phyloP scores from a whole-genome alignment of 2,329 filamentous ascomycete genomes.

The Beauveria sp. region DNA sequence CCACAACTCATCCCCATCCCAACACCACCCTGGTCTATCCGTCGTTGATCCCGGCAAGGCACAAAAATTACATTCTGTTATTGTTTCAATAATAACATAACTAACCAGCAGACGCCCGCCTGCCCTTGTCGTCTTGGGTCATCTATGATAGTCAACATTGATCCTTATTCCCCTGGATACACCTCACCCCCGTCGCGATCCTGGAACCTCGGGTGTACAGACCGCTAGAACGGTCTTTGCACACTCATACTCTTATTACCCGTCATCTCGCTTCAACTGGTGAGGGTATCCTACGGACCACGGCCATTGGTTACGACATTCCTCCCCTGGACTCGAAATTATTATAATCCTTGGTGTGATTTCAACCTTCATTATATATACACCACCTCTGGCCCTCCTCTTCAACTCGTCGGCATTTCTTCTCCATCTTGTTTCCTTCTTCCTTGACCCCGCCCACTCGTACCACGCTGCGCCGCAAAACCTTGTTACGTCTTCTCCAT shows the following conservation, averaged over 20 bases:
- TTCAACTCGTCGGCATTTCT: not conserved
- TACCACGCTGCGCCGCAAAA: not conserved
- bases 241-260: not conserved
- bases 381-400: not conserved
- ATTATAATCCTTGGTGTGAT: not conserved
- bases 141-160: not conserved
- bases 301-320: not conserved
- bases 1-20: conserved; percentile 8
- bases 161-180: not conserved
- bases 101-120: not conserved
- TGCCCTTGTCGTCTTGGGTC: not conserved
- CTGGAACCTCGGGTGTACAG: conserved; percentile 7
- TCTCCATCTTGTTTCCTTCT: not conserved
- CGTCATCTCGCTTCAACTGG: conserved; percentile 3
- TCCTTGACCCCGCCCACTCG: not conserved
- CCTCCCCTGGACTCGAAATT: conserved; percentile 4
- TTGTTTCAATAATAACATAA: conserved; percentile 1
- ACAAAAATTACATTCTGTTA: not conserved
- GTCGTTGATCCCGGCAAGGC: conserved; percentile 1
- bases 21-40: conserved; percentile 5
- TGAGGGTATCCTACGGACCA: not conserved
- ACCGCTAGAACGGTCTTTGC: not conserved
- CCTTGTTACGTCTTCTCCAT: not conserved
- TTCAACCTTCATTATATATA: conserved; percentile 2
- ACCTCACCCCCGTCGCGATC: conserved; percentile 3